A percentile compares a stretch with the other conserved stretches of the same genome.
Evolutionary conservation across 805 yeast genomes (phyloP).

Genomic region (Cyberlindnera amylophila): DNA sequence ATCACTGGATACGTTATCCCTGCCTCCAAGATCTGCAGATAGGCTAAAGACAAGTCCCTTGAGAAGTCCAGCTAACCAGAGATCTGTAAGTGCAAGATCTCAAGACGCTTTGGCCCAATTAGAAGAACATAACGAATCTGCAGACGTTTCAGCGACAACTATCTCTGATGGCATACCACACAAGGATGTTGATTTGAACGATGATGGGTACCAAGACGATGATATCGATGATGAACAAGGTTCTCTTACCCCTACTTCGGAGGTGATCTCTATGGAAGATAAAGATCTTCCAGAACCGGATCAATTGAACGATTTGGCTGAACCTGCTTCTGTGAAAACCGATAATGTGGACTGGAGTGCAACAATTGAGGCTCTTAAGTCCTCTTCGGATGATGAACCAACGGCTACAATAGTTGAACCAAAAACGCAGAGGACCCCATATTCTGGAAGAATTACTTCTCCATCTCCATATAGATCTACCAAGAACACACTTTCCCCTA

Average conservation of each 20-base stretch:
- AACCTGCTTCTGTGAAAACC: neutral
- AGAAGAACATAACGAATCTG: neutral
- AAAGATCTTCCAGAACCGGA: neutral
- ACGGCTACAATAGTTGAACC: neutral
- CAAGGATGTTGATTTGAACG: constrained; percentile 1
- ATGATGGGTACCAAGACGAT: neutral
- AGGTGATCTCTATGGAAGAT: neutral
- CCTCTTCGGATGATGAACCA: constrained; percentile 4
- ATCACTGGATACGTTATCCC: constrained; percentile 14
- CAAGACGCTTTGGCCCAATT: constrained; percentile 3
- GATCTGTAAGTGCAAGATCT: constrained; percentile 2
- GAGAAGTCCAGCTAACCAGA: constrained; percentile 6
- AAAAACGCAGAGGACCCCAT: constrained; percentile 12
- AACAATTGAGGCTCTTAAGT: constrained; percentile 18
- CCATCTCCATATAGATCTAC: constrained; percentile 12
- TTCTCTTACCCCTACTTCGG: constrained; percentile 1
- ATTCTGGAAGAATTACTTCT: constrained; percentile 17
- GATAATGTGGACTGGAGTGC: constrained; percentile 25
- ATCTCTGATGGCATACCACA: neutral
- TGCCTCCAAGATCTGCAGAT: constrained; percentile 40
- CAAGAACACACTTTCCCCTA: constrained; percentile 4
- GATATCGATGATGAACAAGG: neutral
- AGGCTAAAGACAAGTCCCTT: constrained; percentile 23
- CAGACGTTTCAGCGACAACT: neutral
- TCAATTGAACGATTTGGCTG: neutral